A percentile compares a stretch with the other conserved stretches of the same genome.
Conservation (phyloP, 2,329 filamentous ascomycete genomes). For the Volutella citrinella region DNA sequence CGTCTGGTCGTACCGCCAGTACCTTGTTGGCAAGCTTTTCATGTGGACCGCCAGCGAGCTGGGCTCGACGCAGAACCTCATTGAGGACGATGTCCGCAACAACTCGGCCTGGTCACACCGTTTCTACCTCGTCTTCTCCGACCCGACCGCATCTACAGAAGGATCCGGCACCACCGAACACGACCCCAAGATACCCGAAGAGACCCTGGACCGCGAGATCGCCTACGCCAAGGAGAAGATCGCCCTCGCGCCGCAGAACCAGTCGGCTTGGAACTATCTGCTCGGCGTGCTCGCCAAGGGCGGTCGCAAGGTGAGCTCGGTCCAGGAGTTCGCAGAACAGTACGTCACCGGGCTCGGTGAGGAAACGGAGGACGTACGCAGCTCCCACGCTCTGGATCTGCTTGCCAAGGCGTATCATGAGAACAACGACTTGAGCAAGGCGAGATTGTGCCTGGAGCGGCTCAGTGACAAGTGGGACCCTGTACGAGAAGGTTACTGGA, state of each 20-base stretch:
- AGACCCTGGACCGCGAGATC: slow-evolving; percentile 71
- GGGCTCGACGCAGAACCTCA: slow-evolving; percentile 65
- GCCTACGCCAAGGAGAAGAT: slow-evolving; percentile 72
- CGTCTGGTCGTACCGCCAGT: slow-evolving; percentile 93
- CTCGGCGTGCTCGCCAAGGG: slow-evolving; percentile 70
- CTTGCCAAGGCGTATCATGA: slow-evolving; percentile 66
- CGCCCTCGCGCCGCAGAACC: slow-evolving; percentile 81
- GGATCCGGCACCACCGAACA: slow-evolving; percentile 47
- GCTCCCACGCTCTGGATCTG: slow-evolving; percentile 68
- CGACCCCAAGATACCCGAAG: slow-evolving; percentile 56
- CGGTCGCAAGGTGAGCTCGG: slow-evolving; percentile 44
- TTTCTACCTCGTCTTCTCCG: slow-evolving; percentile 84
- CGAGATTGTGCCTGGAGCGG: slow-evolving; percentile 67
- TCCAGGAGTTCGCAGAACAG: slow-evolving; percentile 47
- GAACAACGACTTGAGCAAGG: slow-evolving; percentile 56
- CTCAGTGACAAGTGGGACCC: slow-evolving; percentile 87
- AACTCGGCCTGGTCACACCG: slow-evolving; percentile 98
- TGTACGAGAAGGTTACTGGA: slow-evolving; percentile 89
- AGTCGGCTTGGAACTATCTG: slow-evolving; percentile 91
- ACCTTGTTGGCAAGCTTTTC: slow-evolving; percentile 61
- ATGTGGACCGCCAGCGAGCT: slow-evolving; percentile 72
- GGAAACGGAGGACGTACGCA: slow-evolving; percentile 51
- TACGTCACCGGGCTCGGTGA: slow-evolving; percentile 49
- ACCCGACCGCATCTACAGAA: slow-evolving; percentile 49
- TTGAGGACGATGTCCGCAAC: slow-evolving; percentile 82